Conservation (phyloP, 352 stramenopile genomes). For the Chloridella minuta region DNA sequence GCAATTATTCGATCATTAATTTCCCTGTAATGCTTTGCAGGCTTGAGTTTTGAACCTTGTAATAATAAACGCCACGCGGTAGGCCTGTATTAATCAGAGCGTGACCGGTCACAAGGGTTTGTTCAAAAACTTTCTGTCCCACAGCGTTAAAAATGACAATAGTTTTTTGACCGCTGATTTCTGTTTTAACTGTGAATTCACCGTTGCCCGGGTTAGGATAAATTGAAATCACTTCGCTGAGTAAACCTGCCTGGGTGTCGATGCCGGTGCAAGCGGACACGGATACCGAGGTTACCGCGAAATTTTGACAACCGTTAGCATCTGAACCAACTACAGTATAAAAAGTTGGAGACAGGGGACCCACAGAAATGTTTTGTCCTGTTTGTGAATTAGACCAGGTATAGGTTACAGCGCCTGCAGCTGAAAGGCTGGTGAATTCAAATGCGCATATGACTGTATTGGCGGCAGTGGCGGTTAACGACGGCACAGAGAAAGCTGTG, state of each 20-base stretch:
- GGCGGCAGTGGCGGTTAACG: background rate
- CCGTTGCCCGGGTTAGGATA: background rate
- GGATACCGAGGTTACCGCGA: background rate
- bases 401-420: background rate
- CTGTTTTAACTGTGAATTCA: no score
- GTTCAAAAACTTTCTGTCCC: no score
- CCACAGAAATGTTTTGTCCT: background rate
- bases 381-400: background rate
- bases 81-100: no score
- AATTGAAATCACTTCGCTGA: background rate
- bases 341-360: background rate
- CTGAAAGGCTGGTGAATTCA: background rate
- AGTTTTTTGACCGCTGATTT: no score
- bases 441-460: background rate
- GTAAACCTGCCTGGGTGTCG: no score
- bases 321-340: background rate
- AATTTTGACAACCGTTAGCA: background rate
- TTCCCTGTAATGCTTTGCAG: no score
- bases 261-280: background rate
- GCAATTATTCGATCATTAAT: no score
- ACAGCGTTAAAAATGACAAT: no score
- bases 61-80: no score
- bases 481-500: background rate
- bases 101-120: no score
- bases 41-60: no score